A percentile compares a stretch with the other conserved stretches of the same genome.
Conservation (phyloP, 306 rosid species). For the Medicago truncatula region MtrunA17r5.0-ANR NC_053048.1:56165501-56166000, state of each 20-base stretch:
- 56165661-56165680: conserved; percentile 96
- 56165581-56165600: conserved; percentile 93
- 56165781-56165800: conserved; percentile 22
- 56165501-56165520: conserved; percentile 4
- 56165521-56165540: conserved; percentile 12
- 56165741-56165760: conserved; percentile 82
- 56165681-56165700: conserved; percentile 96
- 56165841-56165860: conserved; percentile 24
- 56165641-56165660: conserved; percentile 91
- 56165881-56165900: conserved; percentile 96
- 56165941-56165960: conserved; percentile 88
- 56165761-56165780: conserved; percentile 63
- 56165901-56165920: conserved; percentile 88
- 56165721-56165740: conserved; percentile 92
- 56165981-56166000: conserved; percentile 98
- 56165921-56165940: conserved; percentile 91
- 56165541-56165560: conserved; percentile 19
- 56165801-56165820: not conserved
- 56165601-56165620: conserved; percentile 94
- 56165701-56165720: conserved; percentile 88
- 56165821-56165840: conserved; percentile 1
- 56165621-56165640: conserved; percentile 91
- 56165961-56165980: conserved; percentile 95
- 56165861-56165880: conserved; percentile 77
- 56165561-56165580: conserved; percentile 33